phyloP scores from a whole-genome alignment of 1,139 yeast species.

The Protomyces arabidopsidicola region DNA sequence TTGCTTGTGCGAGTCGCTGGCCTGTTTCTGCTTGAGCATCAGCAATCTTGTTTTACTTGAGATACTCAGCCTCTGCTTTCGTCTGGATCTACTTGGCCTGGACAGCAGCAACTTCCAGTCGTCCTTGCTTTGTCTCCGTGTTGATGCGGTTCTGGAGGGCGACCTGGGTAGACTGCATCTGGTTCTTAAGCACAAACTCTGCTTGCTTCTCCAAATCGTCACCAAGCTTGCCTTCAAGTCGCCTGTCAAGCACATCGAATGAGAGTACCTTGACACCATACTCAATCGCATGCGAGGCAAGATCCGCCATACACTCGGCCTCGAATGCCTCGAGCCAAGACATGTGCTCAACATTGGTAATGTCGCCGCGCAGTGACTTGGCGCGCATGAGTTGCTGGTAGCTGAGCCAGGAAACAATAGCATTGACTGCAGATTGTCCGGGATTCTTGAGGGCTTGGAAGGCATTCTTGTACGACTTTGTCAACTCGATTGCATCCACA shows the following conservation, averaged over 20 bases:
- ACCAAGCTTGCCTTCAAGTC: conserved; percentile 21
- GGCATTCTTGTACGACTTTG: conserved; percentile 16
- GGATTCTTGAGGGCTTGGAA: conserved; percentile 23
- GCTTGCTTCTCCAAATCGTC: conserved; percentile 23
- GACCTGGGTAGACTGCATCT: conserved; percentile 9
- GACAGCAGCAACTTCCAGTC: conserved; percentile 7
- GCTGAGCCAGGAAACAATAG: conserved; percentile 12
- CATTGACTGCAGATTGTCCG: conserved; percentile 17
- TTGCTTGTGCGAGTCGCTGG: conserved; percentile 18
- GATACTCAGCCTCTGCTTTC: conserved; percentile 9
- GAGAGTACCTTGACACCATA: conserved; percentile 19
- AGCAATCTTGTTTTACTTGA: conserved; percentile 2
- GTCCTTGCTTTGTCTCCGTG: conserved; percentile 22
- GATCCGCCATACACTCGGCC: conserved; percentile 12
- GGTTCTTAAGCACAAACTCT: conserved; percentile 10
- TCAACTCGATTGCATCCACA: conserved; percentile 17
- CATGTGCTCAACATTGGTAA: conserved; percentile 12
- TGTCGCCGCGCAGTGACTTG: conserved; percentile 4
- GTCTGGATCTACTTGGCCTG: conserved; percentile 7
- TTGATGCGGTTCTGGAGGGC: conserved; percentile 14
- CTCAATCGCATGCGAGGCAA: conserved; percentile 14
- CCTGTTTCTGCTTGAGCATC: conserved; percentile 14
- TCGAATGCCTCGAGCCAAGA: conserved; percentile 20
- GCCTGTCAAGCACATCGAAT: conserved; percentile 16
- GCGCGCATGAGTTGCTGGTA: conserved; percentile 22